Evolutionary conservation across 129 eudicot genomes (phyloP), one percentile per base, ranked within the genome.

Genomic region (Flaveria sonorensis): DNA sequence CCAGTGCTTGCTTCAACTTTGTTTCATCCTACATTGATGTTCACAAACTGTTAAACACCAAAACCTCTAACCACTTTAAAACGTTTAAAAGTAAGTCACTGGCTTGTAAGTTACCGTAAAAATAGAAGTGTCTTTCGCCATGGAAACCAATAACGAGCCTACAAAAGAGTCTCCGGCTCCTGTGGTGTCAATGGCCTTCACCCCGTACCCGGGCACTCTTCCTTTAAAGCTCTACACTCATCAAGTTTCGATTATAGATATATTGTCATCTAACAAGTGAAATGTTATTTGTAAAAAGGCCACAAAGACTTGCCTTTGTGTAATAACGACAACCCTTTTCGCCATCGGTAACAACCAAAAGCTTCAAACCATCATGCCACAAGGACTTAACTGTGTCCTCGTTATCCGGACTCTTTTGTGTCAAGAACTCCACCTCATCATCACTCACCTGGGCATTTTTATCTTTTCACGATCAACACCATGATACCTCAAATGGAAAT

Each of bases 151-250:
- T 11, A 86, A 36, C n/a, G 91, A 71, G 9, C 96, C 96, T 0
- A 90, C 96, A 47, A 90, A 90, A 8, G 96, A 76, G 70, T 90
- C 96, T 19, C 96, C 96, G 6, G 96, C 96, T 69, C 96, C 96
- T 1, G 96, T 90, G 60, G 96, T 90, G 77, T 90, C 96, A 16
- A 90, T 40, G 23, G 96, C 68, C 71, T 80, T 86, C 62, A 90
- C 96, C 0, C 81, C 0, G 73, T 80, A 90, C 9, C 91, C 96
- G 0, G 60, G 73, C 26, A 90, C 93, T 68, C 68, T 81, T 50
- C 96, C 96, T 61, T 80, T 88, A 20, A 86, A 88, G 46, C 60
- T 82, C 96, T 90, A 77, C 75, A 64, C 16, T 77, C 57, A 7
- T 36, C 50, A 26, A 73, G 40, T 78, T 52, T 16, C 42, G 5